phyloP scores from a whole-genome alignment of 257 asterid species.

The Perilla frutescens region DNA sequence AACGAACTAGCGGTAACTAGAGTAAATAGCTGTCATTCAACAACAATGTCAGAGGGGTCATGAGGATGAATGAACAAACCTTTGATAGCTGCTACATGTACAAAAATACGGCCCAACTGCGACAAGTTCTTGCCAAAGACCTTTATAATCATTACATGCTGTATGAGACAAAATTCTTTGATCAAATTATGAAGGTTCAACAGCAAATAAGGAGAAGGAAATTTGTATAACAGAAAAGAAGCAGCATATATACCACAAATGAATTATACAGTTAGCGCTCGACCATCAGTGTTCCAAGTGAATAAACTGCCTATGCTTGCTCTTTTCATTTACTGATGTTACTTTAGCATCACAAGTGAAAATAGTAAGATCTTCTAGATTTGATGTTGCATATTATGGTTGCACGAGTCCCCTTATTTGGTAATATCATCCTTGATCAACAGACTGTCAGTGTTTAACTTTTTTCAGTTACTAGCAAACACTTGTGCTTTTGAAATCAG shows the following conservation, averaged over 20 bases:
- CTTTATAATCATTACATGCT: conserved; percentile 20
- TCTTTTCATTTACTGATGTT: not conserved
- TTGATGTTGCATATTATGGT: not conserved
- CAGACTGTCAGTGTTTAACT: not conserved
- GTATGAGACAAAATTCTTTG: not conserved
- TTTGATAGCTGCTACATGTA: conserved; percentile 33
- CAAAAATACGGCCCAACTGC: conserved; percentile 20
- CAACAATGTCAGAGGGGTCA: conserved; percentile 8
- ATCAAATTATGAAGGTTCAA: conserved; percentile 32
- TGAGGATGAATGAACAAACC: conserved; percentile 33
- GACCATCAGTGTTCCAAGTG: not conserved
- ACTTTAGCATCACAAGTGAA: not conserved
- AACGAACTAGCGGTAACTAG: not conserved
- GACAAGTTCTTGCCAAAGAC: conserved; percentile 20
- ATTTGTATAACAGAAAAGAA: not conserved
- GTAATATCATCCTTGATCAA: not conserved
- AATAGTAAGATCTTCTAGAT: not conserved
- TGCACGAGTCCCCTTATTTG: not conserved
- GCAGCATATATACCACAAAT: not conserved
- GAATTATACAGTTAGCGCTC: not conserved
- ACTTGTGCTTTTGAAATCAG: too few relatives aligned
- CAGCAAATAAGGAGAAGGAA: conserved; percentile 8
- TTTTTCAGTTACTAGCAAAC: not conserved
- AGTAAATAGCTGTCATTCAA: not conserved
- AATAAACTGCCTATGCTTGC: not conserved